Base-by-base conservation (phyloP, 208 protist genomes). In the Wallacemonas rigidus region DNA sequence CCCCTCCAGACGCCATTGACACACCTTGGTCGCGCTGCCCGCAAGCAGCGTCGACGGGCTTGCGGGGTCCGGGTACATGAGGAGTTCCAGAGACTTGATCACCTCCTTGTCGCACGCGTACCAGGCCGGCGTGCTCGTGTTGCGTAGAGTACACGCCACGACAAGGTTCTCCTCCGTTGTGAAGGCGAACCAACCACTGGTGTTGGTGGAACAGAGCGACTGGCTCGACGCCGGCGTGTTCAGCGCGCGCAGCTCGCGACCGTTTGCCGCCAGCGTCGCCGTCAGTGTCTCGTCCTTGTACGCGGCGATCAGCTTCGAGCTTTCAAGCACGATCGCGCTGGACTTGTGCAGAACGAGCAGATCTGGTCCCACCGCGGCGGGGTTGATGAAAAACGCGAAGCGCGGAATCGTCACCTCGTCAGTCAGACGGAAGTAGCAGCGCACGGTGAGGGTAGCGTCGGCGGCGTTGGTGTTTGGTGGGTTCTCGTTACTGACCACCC, bases 331-430 rank as follows among this genome's bases (percentile, higher is more conserved):
- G 3, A 81, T 80, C 3, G 87, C 92, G 38, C 84, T 86, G 51
- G 75, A 77, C 53, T 83, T 81, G 77, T 94, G 90, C 48, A 95
- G 62, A n/a, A 97, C 38, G 12, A 97, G 82, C 63, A 95, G 43
- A 58, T 97, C 89, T 0, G 89, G 89, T 54, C 81, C 79, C 51
- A 69, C 62, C 36, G 79, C 85, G 3, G 77, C 57, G 9, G 85
- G 71, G 77, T 95, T 93, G 71, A 97, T 95, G 71, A 94, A 97
- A 76, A 93, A 94, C 60, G 82, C 71, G 51, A 97, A 93, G 71
- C 76, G 75, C 50, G 77, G 70, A 57, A 97, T 83, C 45, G 80
- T 83, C 3, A 91, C 83, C n/a, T 76, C 67, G 68, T 94, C 85
- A 9, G 61, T 58, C n/a, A 97, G 83, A 47, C 80, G 77, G 72